Base-by-base conservation (phyloP, 108 stramenopile species). In the Aurantiochytrium sp. region DNA sequence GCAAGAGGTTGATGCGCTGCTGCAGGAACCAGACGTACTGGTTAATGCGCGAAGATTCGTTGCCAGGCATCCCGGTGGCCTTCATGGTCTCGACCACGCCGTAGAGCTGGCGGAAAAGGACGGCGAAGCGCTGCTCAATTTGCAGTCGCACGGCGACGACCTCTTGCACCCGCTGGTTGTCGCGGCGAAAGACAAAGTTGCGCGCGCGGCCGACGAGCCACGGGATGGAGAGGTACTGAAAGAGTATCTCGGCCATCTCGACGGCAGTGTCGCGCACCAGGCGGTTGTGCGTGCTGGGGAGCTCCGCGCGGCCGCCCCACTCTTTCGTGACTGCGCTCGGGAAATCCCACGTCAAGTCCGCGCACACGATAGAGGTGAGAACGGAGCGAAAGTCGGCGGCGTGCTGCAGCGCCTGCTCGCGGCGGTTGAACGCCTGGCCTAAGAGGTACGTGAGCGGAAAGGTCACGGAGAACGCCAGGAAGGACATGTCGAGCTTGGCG, bases 11-110 rank as follows among this genome's bases (percentile, higher is more conserved):
- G 45, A 81, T 48, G 30, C 73, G 73, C 45, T 81, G 73, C 19
- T 81, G 45, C n/a, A 81, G 17, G 30, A 81, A 81, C 73, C 73
- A 81, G 24, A 48, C 27, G 73, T 81, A 81, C 24, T 81, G 73
- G n/a, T 41, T 48, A 41, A 81, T 41, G 73, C 73, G 73, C 27
- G 42, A 48, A 12, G 73, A 41, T 24, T 81, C 73, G 24, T 81
- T 81, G n/a, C 42, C 73, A 1, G 73, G 73, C 42, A 81, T 41
- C 19, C 73, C 73, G 8, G 73, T 48, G 12, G 39, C 73, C 73
- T 81, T 81, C 73, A 81, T 41, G 2, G 45, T 48, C 39, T 81
- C 73, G 19, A 81, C 73, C 19, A 27, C 19, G 21, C 27, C 45
- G 45, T 81, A 81, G 21, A 81, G 39, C 32, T 48, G 39, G n/a